A percentile compares a stretch with the other conserved stretches of the same genome.
Conservation (phyloP, 1,284 basidiomycete species). For the Melampsora americana region DNA sequence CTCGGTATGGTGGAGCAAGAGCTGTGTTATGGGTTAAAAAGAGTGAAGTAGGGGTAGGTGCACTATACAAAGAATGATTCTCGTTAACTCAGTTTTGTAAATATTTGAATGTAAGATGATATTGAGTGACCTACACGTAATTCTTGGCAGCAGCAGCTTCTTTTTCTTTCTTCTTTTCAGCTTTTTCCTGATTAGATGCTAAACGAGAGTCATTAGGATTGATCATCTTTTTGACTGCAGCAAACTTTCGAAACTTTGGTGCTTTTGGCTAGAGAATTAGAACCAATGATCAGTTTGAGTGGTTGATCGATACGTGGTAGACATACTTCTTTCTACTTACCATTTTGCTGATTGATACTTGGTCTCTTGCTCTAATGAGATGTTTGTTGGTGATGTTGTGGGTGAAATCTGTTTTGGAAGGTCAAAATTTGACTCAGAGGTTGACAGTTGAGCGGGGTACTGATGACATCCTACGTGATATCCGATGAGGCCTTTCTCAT, state of each 20-base stretch:
- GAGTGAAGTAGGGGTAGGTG: constrained; percentile 79
- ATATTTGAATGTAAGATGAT: constrained; percentile 4
- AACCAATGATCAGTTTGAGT: background rate
- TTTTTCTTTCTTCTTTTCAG: constrained; percentile 53
- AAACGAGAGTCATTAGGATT: constrained; percentile 90
- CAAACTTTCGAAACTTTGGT: constrained; percentile 92
- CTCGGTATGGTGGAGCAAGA: constrained; percentile 92
- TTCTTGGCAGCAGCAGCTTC: constrained; percentile 53
- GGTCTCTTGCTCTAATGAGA: background rate
- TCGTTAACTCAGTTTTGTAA: background rate
- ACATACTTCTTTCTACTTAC: too few relatives aligned
- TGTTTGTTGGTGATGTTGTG: background rate
- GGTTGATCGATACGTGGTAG: background rate
- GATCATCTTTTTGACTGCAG: constrained; percentile 87
- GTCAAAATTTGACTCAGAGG: background rate
- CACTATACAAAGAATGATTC: constrained; percentile 57
- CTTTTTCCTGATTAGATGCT: constrained; percentile 59
- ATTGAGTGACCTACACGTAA: constrained; percentile 54
- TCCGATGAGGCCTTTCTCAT: too few relatives aligned
- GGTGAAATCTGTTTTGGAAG: background rate
- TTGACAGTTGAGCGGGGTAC: too few relatives aligned
- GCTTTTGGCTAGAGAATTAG: constrained; percentile 70
- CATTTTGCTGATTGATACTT: too few relatives aligned
- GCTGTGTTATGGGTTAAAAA: constrained; percentile 95
- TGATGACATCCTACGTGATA: too few relatives aligned